A percentile compares a stretch with the other conserved stretches of the same genome.
Evolutionary conservation across 345 rosid genomes (phyloP).

Genomic region (Citrus maxima): DNA sequence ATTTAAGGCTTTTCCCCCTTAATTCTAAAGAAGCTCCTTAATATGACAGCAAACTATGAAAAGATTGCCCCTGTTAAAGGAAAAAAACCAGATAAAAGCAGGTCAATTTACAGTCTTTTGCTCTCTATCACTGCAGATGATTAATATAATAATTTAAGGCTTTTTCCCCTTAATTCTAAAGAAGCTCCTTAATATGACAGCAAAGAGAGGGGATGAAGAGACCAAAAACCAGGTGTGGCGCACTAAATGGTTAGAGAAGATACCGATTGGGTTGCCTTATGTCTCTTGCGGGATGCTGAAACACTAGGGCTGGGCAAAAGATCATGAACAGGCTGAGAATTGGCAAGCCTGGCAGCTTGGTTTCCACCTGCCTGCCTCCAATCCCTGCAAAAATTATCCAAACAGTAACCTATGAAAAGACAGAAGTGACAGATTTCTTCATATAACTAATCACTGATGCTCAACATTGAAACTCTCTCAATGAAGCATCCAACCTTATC

Average conservation of each 20-base stretch:
- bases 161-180: slow-evolving; percentile 2
- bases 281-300: slow-evolving; percentile 85
- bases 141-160: not conserved
- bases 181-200: slow-evolving; percentile 7
- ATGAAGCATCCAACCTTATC: slow-evolving; percentile 60
- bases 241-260: slow-evolving; percentile 19
- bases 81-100: slow-evolving; percentile 1
- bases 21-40: not conserved
- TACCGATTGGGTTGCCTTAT: slow-evolving; percentile 69
- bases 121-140: slow-evolving; percentile 4
- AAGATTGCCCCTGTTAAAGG: slow-evolving; percentile 32
- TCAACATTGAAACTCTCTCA: slow-evolving; percentile 6
- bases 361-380: slow-evolving; percentile 83
- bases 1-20: slow-evolving; percentile 1
- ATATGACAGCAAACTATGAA: slow-evolving; percentile 32
- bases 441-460: slow-evolving; percentile 2
- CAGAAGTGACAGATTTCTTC: slow-evolving; percentile 1
- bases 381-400: slow-evolving; percentile 48
- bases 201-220: not conserved
- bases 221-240: slow-evolving; percentile 3
- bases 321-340: slow-evolving; percentile 54
- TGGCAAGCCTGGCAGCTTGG: slow-evolving; percentile 53
- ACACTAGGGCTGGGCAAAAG: slow-evolving; percentile 68
- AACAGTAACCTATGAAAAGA: slow-evolving; percentile 6
- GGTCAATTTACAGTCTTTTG: not conserved